Evolutionary conservation across 75 land plant genomes (phyloP), one percentile per base, ranked within the genome.

Genomic region (Cryptomeria japonica): DNA sequence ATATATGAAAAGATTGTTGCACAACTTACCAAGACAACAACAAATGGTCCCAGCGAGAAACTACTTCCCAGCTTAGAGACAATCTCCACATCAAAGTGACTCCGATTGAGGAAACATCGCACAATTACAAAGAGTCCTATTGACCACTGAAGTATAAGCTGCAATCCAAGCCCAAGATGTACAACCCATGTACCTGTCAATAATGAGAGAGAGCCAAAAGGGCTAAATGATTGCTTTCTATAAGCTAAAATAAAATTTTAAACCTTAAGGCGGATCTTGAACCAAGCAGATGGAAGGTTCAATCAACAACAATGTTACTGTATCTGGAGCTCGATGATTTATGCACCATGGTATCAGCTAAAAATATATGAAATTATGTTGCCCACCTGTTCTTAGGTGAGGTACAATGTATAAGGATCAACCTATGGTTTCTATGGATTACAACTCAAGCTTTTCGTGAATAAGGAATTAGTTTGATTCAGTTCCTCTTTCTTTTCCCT

Each of bases 111-210:
- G 87, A 98, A 95, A 91, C 99, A 98, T 68, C 94, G 92, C 84
- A 95, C 91, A 41, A 97, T 85, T n/a, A 98, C 99, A 80, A 95
- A 91, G 73, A 98, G 90, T 87, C 99, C 99, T 70, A 88, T 88
- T 14, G 90, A 88, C 99, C 99, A 98, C 88, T 98, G 96, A 79
- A 97, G 87, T 86, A 97, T 87, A 92, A 98, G 99, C 99, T 98
- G 97, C 91, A 89, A 89, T 84, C 87, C 91, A 93, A 92, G 90
- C 85, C 90, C 93, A 92, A 92, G 88, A 87, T 86, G 86, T 86
- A 91, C 70, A 91, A 90, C 88, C 86, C 91, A 89, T 42, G 85
- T 85, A 88, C 77, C 77, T 75, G 84, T 82, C 90, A 91, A 88
- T 91, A 87, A 79, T 88, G 46, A 92, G 72, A 55, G 39, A 87